Evolutionary conservation across 805 yeast species (phyloP), one percentile per base, ranked within the genome.

Genomic region (Priceomyces haplophilus): DNA sequence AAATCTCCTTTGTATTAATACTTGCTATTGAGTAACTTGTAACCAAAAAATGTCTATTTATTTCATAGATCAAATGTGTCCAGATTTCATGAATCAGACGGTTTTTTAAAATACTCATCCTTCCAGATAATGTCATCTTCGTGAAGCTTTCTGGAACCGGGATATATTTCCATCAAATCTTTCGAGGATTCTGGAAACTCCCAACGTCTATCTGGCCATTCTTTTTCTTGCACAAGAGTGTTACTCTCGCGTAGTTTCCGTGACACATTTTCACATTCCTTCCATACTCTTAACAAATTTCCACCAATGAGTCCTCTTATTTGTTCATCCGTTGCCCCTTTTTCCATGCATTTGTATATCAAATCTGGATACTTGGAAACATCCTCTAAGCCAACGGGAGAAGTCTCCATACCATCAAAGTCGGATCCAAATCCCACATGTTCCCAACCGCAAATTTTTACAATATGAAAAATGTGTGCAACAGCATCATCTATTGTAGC

Each of bases 321-420:
- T 31, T 75, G 65, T n/a, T 64, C 72, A 34, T 75, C 78, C 0
- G 70, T 53, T 1, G 79, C 79, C 23, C 64, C 64, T n/a, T 33
- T 33, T 29, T 48, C 55, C 55, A 55, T 56, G 21, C 52, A 50
- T 31, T 48, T 53, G 32, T 47, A 40, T 21, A 76, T 52, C 39
- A 77, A 54, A 32, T 73, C 78, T 0, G 81, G 81, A 48, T 76
- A 77, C 50, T 76, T 77, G 10, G 80, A 73, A 1, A 75, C 80
- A 49, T 77, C 79, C 51, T 76, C 80, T n/a, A 77, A 54, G 0
- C 80, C 81, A 13, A 45, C 51, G 4, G 81, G 80, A 3, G 73
- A 77, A 4, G 43, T 53, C 15, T 73, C 72, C 40, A 75, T 75
- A 11, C 80, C 81, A 51, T 76, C 81, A 48, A 75, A 76, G 53